Base-by-base conservation (phyloP, 2,329 filamentous ascomycete species). In the Cladosporium sp. region DNA sequence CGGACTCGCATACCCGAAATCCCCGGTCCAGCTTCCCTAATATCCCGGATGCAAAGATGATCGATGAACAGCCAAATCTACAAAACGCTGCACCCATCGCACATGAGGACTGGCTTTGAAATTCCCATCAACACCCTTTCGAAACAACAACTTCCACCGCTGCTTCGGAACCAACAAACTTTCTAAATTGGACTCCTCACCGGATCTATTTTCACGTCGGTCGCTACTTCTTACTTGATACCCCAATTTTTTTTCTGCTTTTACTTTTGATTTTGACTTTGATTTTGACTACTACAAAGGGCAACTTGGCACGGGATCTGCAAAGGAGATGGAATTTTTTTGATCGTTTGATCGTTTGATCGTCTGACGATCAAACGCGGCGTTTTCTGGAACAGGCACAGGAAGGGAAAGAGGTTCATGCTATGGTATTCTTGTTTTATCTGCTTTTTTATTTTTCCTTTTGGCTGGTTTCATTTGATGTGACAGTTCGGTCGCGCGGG, bases 191-290 rank as follows among this genome's bases (percentile, higher is more conserved):
- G 39, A 41, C 22, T 12, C 40, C 29, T 22, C 11, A 7, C 33
- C 36, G 43, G 41, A 43, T 56, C 55, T 50, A 57, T 49, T 52
- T 62, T 61, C 58, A 57, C 57, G 57, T 62, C 63, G 55, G 55
- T 66, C 63, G 63, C 57, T 66, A 60, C 55, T 59, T 53, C 54
- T 59, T 54, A 54, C 49, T 63, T 65, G 62, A 65, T 65, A 65
- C 62, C 62, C 59, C 58, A 51, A 47, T 25, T 38, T 47, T 47
- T 39, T n/a, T n/a, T n/a, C n/a, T n/a, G n/a, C n/a, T n/a, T n/a
- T n/a, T n/a, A n/a, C n/a, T n/a, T n/a, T n/a, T n/a, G n/a, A n/a
- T n/a, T n/a, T n/a, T n/a, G n/a, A n/a, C n/a, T n/a, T n/a, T n/a
- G n/a, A n/a, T n/a, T n/a, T n/a, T n/a, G n/a, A n/a, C n/a, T n/a